These are phyloP conservation scores for Trapa bicornis DNA, from an alignment of 345 rosid species.

Conservation along the genomic window DNA sequence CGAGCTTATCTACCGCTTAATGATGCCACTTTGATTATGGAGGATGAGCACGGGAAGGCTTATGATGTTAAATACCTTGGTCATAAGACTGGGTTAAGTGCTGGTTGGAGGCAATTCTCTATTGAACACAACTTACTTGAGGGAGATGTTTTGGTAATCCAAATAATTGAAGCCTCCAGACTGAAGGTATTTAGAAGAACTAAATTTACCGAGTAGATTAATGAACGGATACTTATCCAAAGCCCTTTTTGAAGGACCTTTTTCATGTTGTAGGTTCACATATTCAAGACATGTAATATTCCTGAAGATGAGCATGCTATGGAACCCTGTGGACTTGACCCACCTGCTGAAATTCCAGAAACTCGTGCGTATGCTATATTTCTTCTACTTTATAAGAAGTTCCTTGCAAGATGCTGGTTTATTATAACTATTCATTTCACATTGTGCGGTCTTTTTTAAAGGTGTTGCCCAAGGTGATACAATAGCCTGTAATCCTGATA, in stretches of 20 bases:
- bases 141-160: constrained; percentile 78
- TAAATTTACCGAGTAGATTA: neutral
- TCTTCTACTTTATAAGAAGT: neutral
- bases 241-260: neutral
- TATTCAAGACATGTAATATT: constrained; percentile 43
- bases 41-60: constrained; percentile 44
- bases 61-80: constrained; percentile 48
- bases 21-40: constrained; percentile 41
- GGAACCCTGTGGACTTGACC: constrained; percentile 52
- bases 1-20: constrained; percentile 36
- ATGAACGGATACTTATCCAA: neutral
- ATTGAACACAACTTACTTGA: constrained; percentile 52
- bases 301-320: constrained; percentile 52
- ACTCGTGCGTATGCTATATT: constrained; percentile 32
- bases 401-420: neutral
- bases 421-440: neutral
- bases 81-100: constrained; percentile 70
- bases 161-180: constrained; percentile 40
- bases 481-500: neutral
- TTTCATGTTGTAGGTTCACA: constrained; percentile 12
- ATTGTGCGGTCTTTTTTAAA: neutral
- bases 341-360: constrained; percentile 33
- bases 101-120: constrained; percentile 84
- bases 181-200: constrained; percentile 45
- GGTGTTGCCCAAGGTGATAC: neutral